A percentile compares a stretch with the other conserved stretches of the same genome.
Conservation (phyloP, 306 rosid species). For the Cucurbita argyrosperma region DNA sequence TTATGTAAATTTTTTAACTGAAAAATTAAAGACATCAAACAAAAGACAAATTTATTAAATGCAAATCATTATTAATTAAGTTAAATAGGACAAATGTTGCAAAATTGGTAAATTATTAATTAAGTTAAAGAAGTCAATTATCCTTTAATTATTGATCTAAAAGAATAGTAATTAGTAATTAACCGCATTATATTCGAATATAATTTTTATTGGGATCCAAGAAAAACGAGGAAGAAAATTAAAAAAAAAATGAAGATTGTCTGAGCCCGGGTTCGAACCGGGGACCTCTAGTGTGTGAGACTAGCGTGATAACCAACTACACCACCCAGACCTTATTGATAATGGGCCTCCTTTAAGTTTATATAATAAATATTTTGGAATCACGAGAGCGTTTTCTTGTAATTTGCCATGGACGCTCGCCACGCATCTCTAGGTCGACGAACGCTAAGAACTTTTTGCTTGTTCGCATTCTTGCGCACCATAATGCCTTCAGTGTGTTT, state of each 20-base stretch:
- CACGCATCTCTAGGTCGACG: conserved; percentile 82
- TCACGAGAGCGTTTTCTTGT: not conserved
- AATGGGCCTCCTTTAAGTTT: rapidly evolving
- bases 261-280: conserved; percentile 46
- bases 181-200: no score
- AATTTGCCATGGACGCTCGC: conserved; percentile 50
- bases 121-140: not conserved
- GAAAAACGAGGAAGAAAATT: not conserved
- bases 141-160: no score
- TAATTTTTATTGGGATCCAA: no score
- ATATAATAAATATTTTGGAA: not conserved
- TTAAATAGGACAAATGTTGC: no score
- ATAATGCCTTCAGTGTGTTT: not conserved
- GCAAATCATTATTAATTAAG: no score
- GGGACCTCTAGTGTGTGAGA: conserved; percentile 41
- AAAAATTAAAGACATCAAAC: no score
- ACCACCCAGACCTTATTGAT: conserved; percentile 20
- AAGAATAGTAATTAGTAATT: no score
- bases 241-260: not conserved
- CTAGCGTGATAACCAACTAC: conserved; percentile 43
- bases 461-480: not conserved
- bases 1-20: no score
- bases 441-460: conserved; percentile 31
- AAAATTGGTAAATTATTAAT: no score
- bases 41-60: no score